phyloP scores from a whole-genome alignment of 2,329 filamentous ascomycete species.

The Aspergillus eucalypticola region DNA sequence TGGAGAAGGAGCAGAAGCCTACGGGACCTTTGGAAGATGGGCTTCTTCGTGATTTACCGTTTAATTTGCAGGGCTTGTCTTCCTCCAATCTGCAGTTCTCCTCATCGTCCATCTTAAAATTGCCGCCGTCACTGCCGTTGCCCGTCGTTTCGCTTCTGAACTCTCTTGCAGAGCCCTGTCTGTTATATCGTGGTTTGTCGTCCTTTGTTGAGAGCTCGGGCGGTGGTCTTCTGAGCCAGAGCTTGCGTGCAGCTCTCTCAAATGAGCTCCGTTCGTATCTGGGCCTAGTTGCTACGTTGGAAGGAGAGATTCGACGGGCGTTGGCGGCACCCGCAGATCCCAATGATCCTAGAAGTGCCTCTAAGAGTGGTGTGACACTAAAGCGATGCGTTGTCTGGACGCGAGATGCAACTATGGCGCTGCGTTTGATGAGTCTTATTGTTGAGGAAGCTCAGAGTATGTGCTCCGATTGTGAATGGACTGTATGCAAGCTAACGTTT shows the following conservation, averaged over 20 bases:
- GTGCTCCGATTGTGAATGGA: conserved; percentile 11
- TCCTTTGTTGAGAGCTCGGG: conserved; percentile 79
- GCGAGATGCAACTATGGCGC: conserved; percentile 90
- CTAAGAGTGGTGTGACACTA: conserved; percentile 86
- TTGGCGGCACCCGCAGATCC: conserved; percentile 64
- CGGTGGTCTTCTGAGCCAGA: conserved; percentile 86
- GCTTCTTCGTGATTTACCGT: conserved; percentile 79
- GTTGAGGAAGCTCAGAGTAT: conserved; percentile 82
- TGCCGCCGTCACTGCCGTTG: conserved; percentile 77
- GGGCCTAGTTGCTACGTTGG: conserved; percentile 84
- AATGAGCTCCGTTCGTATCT: conserved; percentile 86
- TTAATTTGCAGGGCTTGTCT: conserved; percentile 87
- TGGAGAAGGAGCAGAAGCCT: conserved; percentile 45
- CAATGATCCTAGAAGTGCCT: conserved; percentile 68
- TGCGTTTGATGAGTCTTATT: conserved; percentile 90
- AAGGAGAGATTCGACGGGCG: conserved; percentile 85
- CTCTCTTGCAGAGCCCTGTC: conserved; percentile 84
- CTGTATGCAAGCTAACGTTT: conserved; percentile 11
- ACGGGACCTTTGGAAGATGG: conserved; percentile 65
- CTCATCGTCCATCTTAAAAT: conserved; percentile 66
- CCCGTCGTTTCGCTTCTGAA: conserved; percentile 86
- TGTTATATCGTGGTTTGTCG: conserved; percentile 82
- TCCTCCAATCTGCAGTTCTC: conserved; percentile 80
- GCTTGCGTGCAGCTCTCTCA: conserved; percentile 81
- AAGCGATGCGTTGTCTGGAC: conserved; percentile 98